Evolutionary conservation across 139 green algal genomes (phyloP), one percentile per base, ranked within the genome.

Genomic region (Chlorella sp.): DNA sequence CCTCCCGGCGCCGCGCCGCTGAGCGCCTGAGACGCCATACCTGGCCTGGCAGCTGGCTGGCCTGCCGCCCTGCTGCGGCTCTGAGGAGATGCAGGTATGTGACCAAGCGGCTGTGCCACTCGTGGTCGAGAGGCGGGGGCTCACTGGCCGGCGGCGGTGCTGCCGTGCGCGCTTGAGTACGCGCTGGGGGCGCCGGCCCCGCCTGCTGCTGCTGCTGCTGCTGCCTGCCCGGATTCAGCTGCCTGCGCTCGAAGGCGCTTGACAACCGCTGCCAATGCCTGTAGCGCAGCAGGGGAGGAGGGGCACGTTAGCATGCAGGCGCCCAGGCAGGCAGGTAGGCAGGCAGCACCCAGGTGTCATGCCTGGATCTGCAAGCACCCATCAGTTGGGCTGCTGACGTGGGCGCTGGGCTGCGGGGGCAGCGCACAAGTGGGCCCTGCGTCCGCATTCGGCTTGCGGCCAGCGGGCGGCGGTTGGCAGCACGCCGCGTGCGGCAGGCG

Each of bases 261-360:
- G 7, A 98, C 94, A 15, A 97, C 93, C 7, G 92, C 91, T 42
- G 96, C 96, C 32, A 98, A 91, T 0, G 96, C 96, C 89, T 95
- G 92, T 57, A 77, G 39, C 64, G 16, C 28, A 77, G 26, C 26
- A 28, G 4, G 28, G 26, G 21, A 77, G 69, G 26, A 77, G 69
- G 24, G 11, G 16, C 26, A 36, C n/a, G n/a, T n/a, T n/a, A n/a
- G n/a, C n/a, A n/a, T n/a, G 26, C 26, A 77, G 21, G 64, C 64
- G 19, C 2, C 2, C 11, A 5, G 64, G 7, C 21, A 26, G 64
- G 64, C 22, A 14, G 22, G 64, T 28, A 71, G 22, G 64, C 64
- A 71, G 64, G 22, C 64, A 14, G 64, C 64, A 71, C 21, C 21
- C 64, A 71, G 19, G 19, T 22, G 42, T 42, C 28, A 16, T n/a